Evolutionary conservation across 768 basidiomycete genomes (phyloP).

Genomic region (Lactifluus subvellereus): DNA sequence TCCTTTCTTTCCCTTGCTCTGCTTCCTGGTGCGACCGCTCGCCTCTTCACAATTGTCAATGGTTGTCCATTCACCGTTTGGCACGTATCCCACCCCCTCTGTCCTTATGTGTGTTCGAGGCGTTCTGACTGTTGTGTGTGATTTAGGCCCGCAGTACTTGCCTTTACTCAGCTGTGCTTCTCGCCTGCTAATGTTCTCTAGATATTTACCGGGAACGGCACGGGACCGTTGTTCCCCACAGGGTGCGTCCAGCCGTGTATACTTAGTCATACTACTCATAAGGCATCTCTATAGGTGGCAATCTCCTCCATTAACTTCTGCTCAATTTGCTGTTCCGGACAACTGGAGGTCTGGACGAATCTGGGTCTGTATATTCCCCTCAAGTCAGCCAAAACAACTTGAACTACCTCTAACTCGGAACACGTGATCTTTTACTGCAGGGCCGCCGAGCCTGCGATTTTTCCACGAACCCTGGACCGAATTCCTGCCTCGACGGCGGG

Average conservation of each 20-base stretch:
- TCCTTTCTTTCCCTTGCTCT: neutral
- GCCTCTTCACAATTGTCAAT: slow-evolving; percentile 20
- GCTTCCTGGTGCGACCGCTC: slow-evolving; percentile 1
- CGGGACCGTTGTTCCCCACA: slow-evolving; percentile 11
- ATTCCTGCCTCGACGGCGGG: slow-evolving; percentile 27
- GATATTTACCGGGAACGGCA: slow-evolving; percentile 17
- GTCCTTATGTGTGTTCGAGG: neutral
- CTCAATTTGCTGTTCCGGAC: slow-evolving; percentile 25
- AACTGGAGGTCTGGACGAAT: slow-evolving; percentile 28
- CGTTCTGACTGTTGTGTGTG: neutral
- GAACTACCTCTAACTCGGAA: neutral
- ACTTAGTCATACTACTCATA: neutral
- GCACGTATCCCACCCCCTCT: neutral
- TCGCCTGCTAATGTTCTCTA: neutral
- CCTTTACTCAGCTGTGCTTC: too few relatives aligned
- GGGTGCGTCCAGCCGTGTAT: slow-evolving; percentile 3
- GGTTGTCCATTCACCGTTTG: slow-evolving; percentile 21
- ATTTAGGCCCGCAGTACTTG: slow-evolving; percentile 20
- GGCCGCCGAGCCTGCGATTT: slow-evolving; percentile 28
- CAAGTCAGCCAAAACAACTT: too few relatives aligned
- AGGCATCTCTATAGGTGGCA: slow-evolving; percentile 20
- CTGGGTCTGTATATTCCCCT: slow-evolving; percentile 21
- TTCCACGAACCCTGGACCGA: slow-evolving; percentile 21
- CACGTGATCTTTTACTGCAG: neutral
- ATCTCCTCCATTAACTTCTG: slow-evolving; percentile 20